These are phyloP conservation scores for Curvularia eragrostidis DNA, from an alignment of 2,329 filamentous ascomycete species.

Conservation along the genomic window DNA sequence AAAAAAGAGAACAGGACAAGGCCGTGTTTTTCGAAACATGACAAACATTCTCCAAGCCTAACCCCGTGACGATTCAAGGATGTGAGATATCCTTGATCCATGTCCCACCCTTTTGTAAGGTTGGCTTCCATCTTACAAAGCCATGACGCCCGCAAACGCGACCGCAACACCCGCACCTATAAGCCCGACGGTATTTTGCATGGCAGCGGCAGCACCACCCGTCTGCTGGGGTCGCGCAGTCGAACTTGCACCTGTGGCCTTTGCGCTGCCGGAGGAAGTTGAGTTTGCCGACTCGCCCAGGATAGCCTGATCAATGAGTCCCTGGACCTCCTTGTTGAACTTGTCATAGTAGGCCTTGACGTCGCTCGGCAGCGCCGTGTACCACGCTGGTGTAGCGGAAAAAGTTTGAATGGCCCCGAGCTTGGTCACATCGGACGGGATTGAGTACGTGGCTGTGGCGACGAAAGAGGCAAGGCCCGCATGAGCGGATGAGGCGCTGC, in stretches of 20 bases:
- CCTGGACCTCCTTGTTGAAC: constrained; percentile 27
- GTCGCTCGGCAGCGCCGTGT: constrained; percentile 32
- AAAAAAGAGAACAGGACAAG: neutral
- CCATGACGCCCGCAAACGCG: constrained; percentile 31
- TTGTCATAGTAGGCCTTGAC: constrained; percentile 34
- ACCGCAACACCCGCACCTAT: constrained; percentile 29
- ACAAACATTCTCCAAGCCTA: neutral
- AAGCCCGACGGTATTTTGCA: constrained; percentile 15
- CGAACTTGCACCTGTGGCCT: constrained; percentile 4
- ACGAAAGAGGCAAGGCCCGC: constrained; percentile 29
- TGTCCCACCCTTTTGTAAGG: neutral
- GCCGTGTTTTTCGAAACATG: neutral
- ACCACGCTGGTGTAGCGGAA: constrained; percentile 30
- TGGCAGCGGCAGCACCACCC: constrained; percentile 4
- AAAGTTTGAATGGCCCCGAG: constrained; percentile 23
- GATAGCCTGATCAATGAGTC: constrained; percentile 24
- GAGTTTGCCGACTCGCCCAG: constrained; percentile 12
- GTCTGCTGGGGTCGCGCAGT: constrained; percentile 9
- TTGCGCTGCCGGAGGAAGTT: neutral
- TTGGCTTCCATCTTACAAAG: constrained; percentile 17
- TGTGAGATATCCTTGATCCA: neutral
- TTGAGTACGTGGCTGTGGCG: constrained; percentile 27
- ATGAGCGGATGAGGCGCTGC: constrained; percentile 24
- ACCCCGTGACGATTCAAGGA: neutral
- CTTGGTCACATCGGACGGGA: constrained; percentile 27